Evolutionary conservation across 208 protist genomes (phyloP).

Genomic region (Leishmania tropica): DNA sequence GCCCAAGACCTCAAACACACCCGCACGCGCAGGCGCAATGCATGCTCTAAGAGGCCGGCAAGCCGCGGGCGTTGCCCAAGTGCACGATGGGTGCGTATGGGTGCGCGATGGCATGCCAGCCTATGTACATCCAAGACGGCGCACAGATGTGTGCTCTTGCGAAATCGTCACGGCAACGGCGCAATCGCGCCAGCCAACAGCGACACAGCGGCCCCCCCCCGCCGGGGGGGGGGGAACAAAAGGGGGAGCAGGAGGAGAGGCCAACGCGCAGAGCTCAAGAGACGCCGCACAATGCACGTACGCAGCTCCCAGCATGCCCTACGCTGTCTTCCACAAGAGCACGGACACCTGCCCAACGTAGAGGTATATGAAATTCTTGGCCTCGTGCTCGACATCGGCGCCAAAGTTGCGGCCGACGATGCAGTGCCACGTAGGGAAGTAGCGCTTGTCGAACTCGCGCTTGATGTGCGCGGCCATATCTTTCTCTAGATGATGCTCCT

Average conservation of each 20-base stretch:
- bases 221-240: neutral
- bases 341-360: slow-evolving; percentile 99
- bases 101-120: neutral
- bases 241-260: neutral
- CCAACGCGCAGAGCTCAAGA: neutral
- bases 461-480: slow-evolving; percentile 99
- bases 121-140: slow-evolving; percentile 1
- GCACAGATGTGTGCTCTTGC: neutral
- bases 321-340: slow-evolving; percentile 96
- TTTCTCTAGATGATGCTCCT: slow-evolving; percentile 99
- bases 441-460: slow-evolving; percentile 99
- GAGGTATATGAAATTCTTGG: slow-evolving; percentile 99
- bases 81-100: neutral
- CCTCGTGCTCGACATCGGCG: slow-evolving; percentile 99
- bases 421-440: slow-evolving; percentile 99
- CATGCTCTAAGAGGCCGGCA: neutral
- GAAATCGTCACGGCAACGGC: neutral
- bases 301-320: neutral
- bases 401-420: slow-evolving; percentile 99
- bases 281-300: neutral
- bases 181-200: neutral
- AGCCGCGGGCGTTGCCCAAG: neutral
- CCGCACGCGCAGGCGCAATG: neutral
- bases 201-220: neutral
- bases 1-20: neutral